Conservation (phyloP, 2,329 filamentous ascomycete genomes). For the Pochonia chlamydosporia region DNA sequence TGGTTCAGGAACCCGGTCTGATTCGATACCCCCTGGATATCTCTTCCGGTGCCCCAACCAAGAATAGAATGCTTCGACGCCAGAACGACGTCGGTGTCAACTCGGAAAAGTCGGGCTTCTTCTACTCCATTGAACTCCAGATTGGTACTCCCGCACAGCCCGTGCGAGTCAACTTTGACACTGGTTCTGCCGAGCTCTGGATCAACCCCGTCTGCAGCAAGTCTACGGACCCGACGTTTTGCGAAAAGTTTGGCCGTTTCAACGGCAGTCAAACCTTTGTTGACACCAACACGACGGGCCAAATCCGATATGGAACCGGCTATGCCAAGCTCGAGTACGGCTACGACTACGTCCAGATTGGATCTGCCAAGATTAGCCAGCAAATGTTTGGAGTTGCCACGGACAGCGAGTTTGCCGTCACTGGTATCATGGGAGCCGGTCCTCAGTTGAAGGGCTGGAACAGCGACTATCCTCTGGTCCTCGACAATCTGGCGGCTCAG, state of each 20-base stretch:
- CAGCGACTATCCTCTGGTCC: constrained; percentile 25
- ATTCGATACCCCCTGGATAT: constrained; percentile 24
- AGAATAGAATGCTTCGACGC: constrained; percentile 20
- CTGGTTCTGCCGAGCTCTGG: constrained; percentile 36
- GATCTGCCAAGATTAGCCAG: constrained; percentile 24
- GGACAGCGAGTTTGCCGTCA: constrained; percentile 20
- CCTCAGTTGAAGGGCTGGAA: constrained; percentile 28
- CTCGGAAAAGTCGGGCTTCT: constrained; percentile 24
- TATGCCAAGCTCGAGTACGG: constrained; percentile 26
- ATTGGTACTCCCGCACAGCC: constrained; percentile 32
- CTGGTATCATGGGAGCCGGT: constrained; percentile 29
- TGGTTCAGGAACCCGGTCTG: constrained; percentile 19
- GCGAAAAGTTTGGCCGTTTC: constrained; percentile 23
- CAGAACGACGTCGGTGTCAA: constrained; percentile 20
- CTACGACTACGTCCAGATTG: constrained; percentile 26
- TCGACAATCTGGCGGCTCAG: constrained; percentile 28
- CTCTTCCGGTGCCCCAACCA: constrained; percentile 20
- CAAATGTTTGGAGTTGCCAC: constrained; percentile 31
- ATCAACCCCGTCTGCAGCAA: constrained; percentile 34
- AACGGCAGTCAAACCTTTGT: constrained; percentile 22
- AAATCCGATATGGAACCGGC: constrained; percentile 26
- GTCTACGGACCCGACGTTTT: constrained; percentile 20
- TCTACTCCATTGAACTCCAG: constrained; percentile 32
- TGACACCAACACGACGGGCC: constrained; percentile 18
- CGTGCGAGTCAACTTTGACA: constrained; percentile 35